Conservation (phyloP, 371 early-diverging fungal species). For the Smittium culicis region DNA sequence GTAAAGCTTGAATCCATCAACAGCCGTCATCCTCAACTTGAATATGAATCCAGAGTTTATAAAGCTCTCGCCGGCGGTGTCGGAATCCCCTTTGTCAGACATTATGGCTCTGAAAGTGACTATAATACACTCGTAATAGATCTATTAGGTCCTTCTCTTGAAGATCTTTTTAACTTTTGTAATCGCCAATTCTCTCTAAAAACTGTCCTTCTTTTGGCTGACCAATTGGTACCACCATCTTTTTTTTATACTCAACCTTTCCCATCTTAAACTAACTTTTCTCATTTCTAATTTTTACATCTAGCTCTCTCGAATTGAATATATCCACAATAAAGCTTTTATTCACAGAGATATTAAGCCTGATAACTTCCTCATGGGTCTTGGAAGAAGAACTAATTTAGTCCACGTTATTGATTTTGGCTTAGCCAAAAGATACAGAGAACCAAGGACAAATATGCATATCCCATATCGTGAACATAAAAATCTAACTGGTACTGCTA, state of each 20-base stretch:
- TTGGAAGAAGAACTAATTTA: constrained; percentile 83
- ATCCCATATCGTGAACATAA: constrained; percentile 97
- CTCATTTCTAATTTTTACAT: constrained; percentile 8
- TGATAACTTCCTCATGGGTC: constrained; percentile 99
- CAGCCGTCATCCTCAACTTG: constrained; percentile 91
- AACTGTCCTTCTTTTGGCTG: constrained; percentile 94
- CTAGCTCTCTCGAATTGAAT: constrained; percentile 90
- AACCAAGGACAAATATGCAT: constrained; percentile 92
- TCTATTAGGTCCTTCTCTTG: constrained; percentile 95
- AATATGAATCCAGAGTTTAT: constrained; percentile 94
- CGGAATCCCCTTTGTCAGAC: constrained; percentile 90
- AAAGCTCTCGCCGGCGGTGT: constrained; percentile 85
- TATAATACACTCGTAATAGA: constrained; percentile 98
- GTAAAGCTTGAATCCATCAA: constrained; percentile 88
- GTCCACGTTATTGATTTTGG: constrained; percentile 99
- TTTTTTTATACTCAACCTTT: constrained; percentile 10
- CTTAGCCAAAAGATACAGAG: constrained; percentile 95
- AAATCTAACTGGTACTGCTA: constrained; percentile 97
- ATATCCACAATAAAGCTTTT: constrained; percentile 83
- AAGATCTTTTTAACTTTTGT: constrained; percentile 97
- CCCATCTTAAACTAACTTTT: neutral
- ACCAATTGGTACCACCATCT: constrained; percentile 73
- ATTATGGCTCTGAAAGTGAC: constrained; percentile 84
- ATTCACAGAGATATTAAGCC: constrained; percentile 84
- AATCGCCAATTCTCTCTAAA: constrained; percentile 95